Base-by-base conservation (phyloP, 2,329 filamentous ascomycete genomes). In the Colletotrichum lentis region DNA sequence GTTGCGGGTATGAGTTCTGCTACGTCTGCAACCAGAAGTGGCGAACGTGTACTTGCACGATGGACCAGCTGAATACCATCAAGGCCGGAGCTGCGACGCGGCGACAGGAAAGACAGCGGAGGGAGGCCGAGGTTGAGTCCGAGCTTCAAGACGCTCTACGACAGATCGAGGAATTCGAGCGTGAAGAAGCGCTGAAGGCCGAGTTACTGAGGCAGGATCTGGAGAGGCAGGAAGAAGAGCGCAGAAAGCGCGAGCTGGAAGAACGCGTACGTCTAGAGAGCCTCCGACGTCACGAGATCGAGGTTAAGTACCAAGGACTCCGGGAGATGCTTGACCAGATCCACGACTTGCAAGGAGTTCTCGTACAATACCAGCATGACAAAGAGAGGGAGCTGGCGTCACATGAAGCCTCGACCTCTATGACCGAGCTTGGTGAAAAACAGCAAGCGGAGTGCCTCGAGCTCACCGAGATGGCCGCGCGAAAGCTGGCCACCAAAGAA, bases 1-100 rank as follows among this genome's bases (percentile, higher is more conserved):
- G 90, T 44, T 97, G 93, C 76, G 90, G 87, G 44, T 90, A 90
- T 10, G 83, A 96, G 73, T 96, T 96, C 77, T 96, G 93, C 81
- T 96, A 95, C 80, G 86, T 94, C 3, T 96, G 93, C 76, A 88
- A 88, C 5, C 77, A 80, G 27, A 84, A 82, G 63, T 96, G 93
- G 93, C 86, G 88, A 72, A 91, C 89, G 0, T 96, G 92, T 75
- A 78, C 78, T 2, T 96, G 93, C 76, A 83, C 80, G 2, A 81
- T 83, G 77, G 72, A 77, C 14, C 78, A 86, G 69, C 79, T 88
- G 1, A 56, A 62, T 3, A 72, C 64, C 1, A 68, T 84, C 44
- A 85, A 86, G 64, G 50, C 69, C 1, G 72, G 71, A 0, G 82
- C 80, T 2, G 75, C 70, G 2, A 70, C 55, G 8, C 77, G 82